These are phyloP conservation scores for Curvularia verruculosa DNA, from an alignment of 2,329 filamentous ascomycete genomes.

Conservation along the genomic window DNA sequence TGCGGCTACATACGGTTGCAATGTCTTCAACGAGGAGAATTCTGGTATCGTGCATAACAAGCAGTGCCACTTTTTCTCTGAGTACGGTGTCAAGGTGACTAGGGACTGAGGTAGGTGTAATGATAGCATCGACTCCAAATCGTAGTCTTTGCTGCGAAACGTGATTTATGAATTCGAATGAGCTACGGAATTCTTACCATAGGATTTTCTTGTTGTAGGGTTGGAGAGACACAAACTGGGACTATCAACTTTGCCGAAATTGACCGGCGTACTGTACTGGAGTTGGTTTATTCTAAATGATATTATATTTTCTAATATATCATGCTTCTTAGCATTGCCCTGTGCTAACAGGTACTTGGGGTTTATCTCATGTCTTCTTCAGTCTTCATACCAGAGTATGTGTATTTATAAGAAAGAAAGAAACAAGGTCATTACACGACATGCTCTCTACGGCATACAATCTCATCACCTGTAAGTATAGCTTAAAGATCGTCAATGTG, in stretches of 20 bases:
- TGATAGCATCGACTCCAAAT: background rate
- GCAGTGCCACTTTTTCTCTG: conserved; percentile 42
- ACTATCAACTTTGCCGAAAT: background rate
- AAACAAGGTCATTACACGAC: too few species aligned
- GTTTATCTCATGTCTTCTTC: too few species aligned
- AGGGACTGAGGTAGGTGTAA: background rate
- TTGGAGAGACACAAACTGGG: background rate
- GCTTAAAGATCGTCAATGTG: too few species aligned
- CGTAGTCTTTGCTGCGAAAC: background rate
- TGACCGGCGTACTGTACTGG: background rate
- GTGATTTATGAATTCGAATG: background rate
- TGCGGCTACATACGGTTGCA: conserved; percentile 79
- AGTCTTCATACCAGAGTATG: too few species aligned
- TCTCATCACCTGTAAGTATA: too few species aligned
- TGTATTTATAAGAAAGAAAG: too few species aligned
- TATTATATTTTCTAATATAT: background rate
- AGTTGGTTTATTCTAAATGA: background rate
- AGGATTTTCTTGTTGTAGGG: background rate
- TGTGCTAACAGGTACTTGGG: too few species aligned
- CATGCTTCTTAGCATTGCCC: too few species aligned
- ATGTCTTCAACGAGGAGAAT: conserved; percentile 79
- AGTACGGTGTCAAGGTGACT: conserved; percentile 33
- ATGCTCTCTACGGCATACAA: too few species aligned
- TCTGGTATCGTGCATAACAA: conserved; percentile 54
- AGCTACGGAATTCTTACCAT: background rate